A percentile compares a stretch with the other conserved stretches of the same genome.
Evolutionary conservation across 371 early-diverging fungal species (phyloP).

Genomic region (Mortierella sp.): DNA sequence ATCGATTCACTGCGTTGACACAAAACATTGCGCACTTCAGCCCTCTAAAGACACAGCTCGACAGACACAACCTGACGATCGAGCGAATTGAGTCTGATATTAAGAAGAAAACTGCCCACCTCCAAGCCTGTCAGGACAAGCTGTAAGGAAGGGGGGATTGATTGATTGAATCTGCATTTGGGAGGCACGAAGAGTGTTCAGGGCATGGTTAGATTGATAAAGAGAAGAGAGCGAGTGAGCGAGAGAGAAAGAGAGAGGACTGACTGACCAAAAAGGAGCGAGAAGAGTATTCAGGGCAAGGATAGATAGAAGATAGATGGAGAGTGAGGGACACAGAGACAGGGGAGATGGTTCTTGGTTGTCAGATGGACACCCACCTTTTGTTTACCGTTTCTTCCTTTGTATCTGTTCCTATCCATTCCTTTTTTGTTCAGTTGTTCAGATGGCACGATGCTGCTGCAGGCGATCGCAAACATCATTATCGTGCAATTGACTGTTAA

Average conservation of each 20-base stretch:
- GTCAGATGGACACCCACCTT: not conserved
- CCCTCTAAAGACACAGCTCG: slow-evolving; percentile 49
- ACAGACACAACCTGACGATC: slow-evolving; percentile 49
- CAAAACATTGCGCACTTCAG: slow-evolving; percentile 58
- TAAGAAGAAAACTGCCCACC: slow-evolving; percentile 41
- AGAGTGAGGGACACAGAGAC: too few species aligned
- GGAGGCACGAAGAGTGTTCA: not conserved
- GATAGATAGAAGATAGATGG: not conserved
- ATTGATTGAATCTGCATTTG: not conserved
- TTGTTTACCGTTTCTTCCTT: not conserved
- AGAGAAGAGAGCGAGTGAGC: not conserved
- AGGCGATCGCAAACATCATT: not conserved
- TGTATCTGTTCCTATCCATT: not conserved
- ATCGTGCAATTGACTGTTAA: not conserved
- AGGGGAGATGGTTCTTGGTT: not conserved
- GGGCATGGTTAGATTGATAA: not conserved
- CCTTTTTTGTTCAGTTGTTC: not conserved
- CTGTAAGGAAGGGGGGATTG: slow-evolving; percentile 25
- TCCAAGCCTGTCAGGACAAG: slow-evolving; percentile 44
- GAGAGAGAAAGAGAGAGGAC: not conserved
- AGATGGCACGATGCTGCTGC: slow-evolving; percentile 1
- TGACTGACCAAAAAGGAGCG: not conserved
- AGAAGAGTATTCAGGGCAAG: not conserved
- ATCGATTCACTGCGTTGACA: slow-evolving; percentile 52
- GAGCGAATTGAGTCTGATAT: slow-evolving; percentile 52